Base-by-base conservation (phyloP, 2,329 filamentous ascomycete genomes). In the Coniochaeta prunicola region DNA sequence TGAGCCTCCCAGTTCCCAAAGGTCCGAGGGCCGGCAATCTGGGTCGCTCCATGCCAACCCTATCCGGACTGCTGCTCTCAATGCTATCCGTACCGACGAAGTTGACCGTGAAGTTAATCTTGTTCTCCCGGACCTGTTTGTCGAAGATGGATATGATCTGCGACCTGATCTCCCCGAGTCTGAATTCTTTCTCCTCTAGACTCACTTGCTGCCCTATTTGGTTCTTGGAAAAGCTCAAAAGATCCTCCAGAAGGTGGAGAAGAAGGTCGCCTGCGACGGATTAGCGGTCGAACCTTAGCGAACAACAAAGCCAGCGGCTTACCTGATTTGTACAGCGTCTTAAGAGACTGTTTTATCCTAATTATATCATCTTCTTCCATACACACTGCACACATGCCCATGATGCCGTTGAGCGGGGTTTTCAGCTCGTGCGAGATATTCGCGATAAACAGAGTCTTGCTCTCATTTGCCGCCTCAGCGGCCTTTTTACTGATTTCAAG, bases 401-500 rank as follows among this genome's bases (percentile, higher is more conserved):
- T 80, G 55, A 97, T 97, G 13, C 93, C 94, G 68, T 97, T 97
- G 59, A 97, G 80, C 0, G 94, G 94, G 1, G 94, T 99, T 70
- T 96, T 96, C 36, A 99, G 80, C 71, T 97, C 84, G 65, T 87
- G 85, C 1, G 85, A 88, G 56, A 97, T 96, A 67, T 97, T 97
- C 19, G 94, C 94, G 63, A 99, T 96, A 75, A 97, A 97, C 9
- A 97, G 79, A 0, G 94, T 97, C 76, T 99, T 99, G 79, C 91
- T 96, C 74, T 96, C 90, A 66, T 96, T 97, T 3, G 92, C 92
- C n/a, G 90, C 89, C 72, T 96, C 92, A 1, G 92, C 92, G 1
- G 91, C 91, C 74, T 91, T 91, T 71, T 96, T 96, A 76, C 89
- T 96, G 61, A 91, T 84, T 68, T 96, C 91, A 0, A 97, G 78